These are phyloP conservation scores for Akanthomyces uredinophilus DNA, from an alignment of 2,329 filamentous ascomycete genomes.

Conservation along the genomic window DNA sequence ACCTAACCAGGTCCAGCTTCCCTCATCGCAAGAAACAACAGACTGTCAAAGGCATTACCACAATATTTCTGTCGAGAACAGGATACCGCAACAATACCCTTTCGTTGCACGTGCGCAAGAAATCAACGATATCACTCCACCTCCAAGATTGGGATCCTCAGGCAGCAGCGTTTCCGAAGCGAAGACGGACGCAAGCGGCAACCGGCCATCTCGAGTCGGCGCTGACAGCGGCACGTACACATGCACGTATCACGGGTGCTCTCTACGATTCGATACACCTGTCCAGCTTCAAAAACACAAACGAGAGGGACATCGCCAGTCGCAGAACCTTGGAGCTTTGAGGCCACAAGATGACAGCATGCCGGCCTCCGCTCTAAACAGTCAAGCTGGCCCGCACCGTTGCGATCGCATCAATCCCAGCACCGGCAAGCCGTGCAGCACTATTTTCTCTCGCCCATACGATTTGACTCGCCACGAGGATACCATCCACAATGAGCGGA, in stretches of 20 bases:
- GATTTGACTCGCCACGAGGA: slow-evolving; percentile 95
- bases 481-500: slow-evolving; percentile 91
- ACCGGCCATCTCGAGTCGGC: slow-evolving; percentile 56
- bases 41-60: slow-evolving; percentile 20
- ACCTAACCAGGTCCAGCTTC: slow-evolving; percentile 19
- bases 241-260: slow-evolving; percentile 91
- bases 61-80: slow-evolving; percentile 34
- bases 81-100: slow-evolving; percentile 47
- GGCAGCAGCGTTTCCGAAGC: slow-evolving; percentile 33
- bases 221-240: slow-evolving; percentile 89
- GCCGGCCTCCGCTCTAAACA: slow-evolving; percentile 62
- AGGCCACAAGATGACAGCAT: slow-evolving; percentile 32
- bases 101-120: slow-evolving; percentile 36
- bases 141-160: slow-evolving; percentile 36
- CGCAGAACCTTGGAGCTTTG: slow-evolving; percentile 39
- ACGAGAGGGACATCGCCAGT: slow-evolving; percentile 81
- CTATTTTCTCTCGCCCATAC: slow-evolving; percentile 90
- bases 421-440: slow-evolving; percentile 91
- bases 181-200: slow-evolving; percentile 30
- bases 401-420: slow-evolving; percentile 92
- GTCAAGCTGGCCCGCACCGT: slow-evolving; percentile 86
- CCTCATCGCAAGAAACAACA: slow-evolving; percentile 16
- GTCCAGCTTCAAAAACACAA: slow-evolving; percentile 90
- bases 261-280: slow-evolving; percentile 81
- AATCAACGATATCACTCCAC: slow-evolving; percentile 30